phyloP scores from a whole-genome alignment of 2,329 filamentous ascomycete genomes.

The Hymenoscyphus occultus region DNA sequence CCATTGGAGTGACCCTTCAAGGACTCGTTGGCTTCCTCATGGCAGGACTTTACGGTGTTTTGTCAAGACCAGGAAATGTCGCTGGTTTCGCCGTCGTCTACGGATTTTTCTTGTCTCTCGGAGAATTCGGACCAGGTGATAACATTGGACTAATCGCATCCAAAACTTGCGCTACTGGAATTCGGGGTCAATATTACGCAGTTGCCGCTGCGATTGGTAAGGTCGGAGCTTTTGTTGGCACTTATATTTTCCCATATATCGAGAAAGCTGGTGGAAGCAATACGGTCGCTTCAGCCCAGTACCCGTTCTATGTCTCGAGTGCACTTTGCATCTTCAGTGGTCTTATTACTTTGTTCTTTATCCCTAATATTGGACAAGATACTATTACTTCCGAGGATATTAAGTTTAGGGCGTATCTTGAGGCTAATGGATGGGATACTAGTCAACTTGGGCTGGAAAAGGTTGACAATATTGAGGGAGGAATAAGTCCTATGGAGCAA shows the following conservation, averaged over 20 bases:
- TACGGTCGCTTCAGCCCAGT: constrained; percentile 64
- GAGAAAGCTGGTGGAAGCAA: constrained; percentile 43
- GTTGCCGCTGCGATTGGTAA: constrained; percentile 72
- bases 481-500: background rate
- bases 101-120: constrained; percentile 72
- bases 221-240: constrained; percentile 81
- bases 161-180: constrained; percentile 83
- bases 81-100: constrained; percentile 77
- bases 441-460: constrained; percentile 12
- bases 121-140: constrained; percentile 82
- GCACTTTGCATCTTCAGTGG: constrained; percentile 75
- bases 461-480: constrained; percentile 10
- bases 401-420: constrained; percentile 71
- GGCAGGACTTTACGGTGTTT: constrained; percentile 70
- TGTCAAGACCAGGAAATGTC: constrained; percentile 66
- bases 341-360: constrained; percentile 58
- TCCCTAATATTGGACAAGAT: constrained; percentile 80
- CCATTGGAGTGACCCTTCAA: constrained; percentile 68
- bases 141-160: constrained; percentile 86
- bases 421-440: constrained; percentile 35
- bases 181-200: constrained; percentile 76
- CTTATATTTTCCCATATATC: constrained; percentile 76
- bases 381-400: constrained; percentile 77
- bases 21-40: constrained; percentile 79
- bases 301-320: constrained; percentile 86